These are phyloP conservation scores for Collariella sp. DNA, from an alignment of 495 filamentous ascomycete genomes.

Conservation along the genomic window DNA sequence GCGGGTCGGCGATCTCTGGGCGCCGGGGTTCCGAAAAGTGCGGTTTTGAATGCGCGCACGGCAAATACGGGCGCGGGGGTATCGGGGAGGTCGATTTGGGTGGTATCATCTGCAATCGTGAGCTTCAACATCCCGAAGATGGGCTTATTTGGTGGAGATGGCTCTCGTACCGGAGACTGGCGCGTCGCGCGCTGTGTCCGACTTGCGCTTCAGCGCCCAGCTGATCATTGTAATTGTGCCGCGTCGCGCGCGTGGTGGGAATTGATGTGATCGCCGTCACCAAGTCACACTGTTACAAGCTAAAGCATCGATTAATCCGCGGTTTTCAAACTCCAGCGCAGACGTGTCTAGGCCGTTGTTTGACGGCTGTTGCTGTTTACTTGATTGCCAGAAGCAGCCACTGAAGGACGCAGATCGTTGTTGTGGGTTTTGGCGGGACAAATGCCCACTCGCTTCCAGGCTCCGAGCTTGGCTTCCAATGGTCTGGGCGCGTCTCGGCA, in stretches of 20 bases:
- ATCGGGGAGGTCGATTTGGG: conserved; percentile 62
- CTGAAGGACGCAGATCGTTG: background rate
- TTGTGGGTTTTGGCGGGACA: conserved; percentile 3
- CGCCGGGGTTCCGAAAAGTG: conserved; percentile 78
- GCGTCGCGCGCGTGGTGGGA: background rate
- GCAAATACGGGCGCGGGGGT: conserved; percentile 94
- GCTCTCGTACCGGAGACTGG: conserved; percentile 16
- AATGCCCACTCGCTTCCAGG: no score
- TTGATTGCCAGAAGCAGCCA: conserved; percentile 9
- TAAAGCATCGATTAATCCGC: background rate
- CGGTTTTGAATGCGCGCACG: conserved; percentile 82
- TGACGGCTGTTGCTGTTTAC: conserved; percentile 4
- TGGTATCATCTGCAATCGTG: conserved; percentile 33
- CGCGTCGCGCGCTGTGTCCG: conserved; percentile 27
- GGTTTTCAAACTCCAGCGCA: background rate
- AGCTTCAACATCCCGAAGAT: conserved; percentile 9
- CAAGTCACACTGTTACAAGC: background rate
- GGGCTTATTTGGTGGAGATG: background rate
- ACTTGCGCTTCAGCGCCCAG: conserved; percentile 44
- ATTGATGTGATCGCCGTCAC: background rate
- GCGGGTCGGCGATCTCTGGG: conserved; percentile 22
- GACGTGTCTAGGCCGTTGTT: background rate
- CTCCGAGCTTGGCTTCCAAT: no score
- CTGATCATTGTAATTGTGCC: conserved; percentile 41
- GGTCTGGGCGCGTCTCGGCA: no score